Evolutionary conservation across 805 yeast species (phyloP).

Genomic region (Candida sithepensis): DNA sequence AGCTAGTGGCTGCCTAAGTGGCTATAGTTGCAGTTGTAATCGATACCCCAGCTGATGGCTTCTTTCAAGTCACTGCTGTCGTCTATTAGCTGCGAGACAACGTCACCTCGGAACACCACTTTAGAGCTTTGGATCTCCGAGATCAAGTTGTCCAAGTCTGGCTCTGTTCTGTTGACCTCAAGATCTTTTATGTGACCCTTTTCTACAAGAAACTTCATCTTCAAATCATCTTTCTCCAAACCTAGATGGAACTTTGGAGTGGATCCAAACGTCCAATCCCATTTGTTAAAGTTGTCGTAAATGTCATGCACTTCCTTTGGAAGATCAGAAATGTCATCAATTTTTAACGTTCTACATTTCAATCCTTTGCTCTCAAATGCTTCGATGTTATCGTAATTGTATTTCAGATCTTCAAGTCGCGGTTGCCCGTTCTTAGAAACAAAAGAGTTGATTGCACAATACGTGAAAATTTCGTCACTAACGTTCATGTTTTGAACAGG

Average conservation of each 20-base stretch:
- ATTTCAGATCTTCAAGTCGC: constrained; percentile 7
- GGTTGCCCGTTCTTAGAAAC: constrained; percentile 20
- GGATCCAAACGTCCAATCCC: constrained; percentile 75
- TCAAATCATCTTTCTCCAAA: constrained; percentile 32
- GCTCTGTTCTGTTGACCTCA: constrained; percentile 11
- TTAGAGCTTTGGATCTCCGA: constrained; percentile 5
- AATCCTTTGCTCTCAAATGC: constrained; percentile 5
- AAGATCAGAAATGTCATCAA: constrained; percentile 23
- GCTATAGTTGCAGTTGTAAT: constrained; percentile 17
- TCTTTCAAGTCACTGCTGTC: constrained; percentile 10
- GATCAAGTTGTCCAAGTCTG: constrained; percentile 11
- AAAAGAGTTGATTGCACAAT: constrained; percentile 40
- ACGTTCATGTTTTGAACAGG: constrained; percentile 67
- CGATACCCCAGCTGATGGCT: constrained; percentile 28
- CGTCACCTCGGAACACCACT: constrained; percentile 20
- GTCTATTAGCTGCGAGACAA: constrained; percentile 9
- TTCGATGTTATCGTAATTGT: constrained; percentile 12
- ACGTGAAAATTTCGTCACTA: constrained; percentile 42
- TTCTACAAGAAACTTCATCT: constrained; percentile 42
- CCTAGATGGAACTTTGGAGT: constrained; percentile 71
- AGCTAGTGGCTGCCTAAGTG: constrained; percentile 5
- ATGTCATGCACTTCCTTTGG: constrained; percentile 39
- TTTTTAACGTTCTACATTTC: constrained; percentile 19
- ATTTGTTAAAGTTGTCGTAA: constrained; percentile 42
- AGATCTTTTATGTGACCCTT: constrained; percentile 37